Percentiles rank a stretch among this genome's conserved stretches.
Evolutionary conservation across 1,284 basidiomycete species (phyloP).

Genomic region (Mrakiaceae sp.): DNA sequence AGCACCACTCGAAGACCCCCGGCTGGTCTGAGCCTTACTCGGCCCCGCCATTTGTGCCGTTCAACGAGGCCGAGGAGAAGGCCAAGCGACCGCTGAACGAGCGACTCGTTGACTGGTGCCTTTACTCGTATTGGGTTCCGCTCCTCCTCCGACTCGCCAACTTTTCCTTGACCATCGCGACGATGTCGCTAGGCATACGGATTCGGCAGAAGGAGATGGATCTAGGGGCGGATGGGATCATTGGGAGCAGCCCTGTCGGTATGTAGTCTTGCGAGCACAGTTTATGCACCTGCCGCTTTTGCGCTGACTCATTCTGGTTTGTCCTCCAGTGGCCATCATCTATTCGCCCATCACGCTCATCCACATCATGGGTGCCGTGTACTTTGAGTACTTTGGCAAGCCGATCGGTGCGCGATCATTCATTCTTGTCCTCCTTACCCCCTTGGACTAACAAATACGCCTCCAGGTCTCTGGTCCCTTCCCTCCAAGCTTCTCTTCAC

Average conservation of each 20-base stretch:
- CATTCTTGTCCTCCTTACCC: not conserved
- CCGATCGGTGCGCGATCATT: slow-evolving; percentile 4
- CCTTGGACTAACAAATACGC: too few relatives aligned
- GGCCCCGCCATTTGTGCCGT: not conserved
- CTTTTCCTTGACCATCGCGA: slow-evolving; percentile 10
- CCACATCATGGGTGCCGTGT: slow-evolving; percentile 9
- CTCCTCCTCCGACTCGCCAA: slow-evolving; percentile 10
- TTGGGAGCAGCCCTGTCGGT: slow-evolving; percentile 13
- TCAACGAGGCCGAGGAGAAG: not conserved
- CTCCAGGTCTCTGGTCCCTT: slow-evolving; percentile 8
- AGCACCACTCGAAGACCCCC: slow-evolving; percentile 15
- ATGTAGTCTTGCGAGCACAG: not conserved
- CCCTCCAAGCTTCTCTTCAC: slow-evolving; percentile 14
- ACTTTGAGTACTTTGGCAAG: slow-evolving; percentile 13
- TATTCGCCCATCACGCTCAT: slow-evolving; percentile 7
- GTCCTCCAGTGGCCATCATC: slow-evolving; percentile 10
- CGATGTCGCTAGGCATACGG: slow-evolving; percentile 11
- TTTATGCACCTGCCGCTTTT: too few relatives aligned
- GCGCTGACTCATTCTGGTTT: not conserved
- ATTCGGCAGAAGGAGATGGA: not conserved
- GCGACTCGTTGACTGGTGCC: too few relatives aligned
- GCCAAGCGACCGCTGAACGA: not conserved
- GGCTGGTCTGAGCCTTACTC: slow-evolving; percentile 16
- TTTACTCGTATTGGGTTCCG: slow-evolving; percentile 8
- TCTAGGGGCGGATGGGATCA: slow-evolving; percentile 1